Base-by-base conservation (phyloP, 2,329 filamentous ascomycete species). In the Mollisia scopiformis region DNA sequence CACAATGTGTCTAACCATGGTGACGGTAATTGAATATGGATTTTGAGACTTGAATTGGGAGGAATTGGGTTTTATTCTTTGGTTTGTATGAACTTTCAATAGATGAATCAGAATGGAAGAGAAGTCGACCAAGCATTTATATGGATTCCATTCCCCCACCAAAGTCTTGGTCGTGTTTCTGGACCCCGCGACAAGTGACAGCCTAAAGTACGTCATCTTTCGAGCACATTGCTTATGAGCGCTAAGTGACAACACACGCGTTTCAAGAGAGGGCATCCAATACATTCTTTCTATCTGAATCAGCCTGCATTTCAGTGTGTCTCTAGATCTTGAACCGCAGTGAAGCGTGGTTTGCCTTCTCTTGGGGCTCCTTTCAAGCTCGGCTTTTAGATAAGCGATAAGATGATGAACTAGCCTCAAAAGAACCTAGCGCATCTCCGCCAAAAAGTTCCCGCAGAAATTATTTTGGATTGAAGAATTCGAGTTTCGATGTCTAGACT, bases 131-230 rank as follows among this genome's bases (percentile, higher is more conserved):
- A 16, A 7, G 37, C 37, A 10, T 23, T 43, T 6, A 6, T 14
- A 43, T 46, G 11, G 7, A 10, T 46, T 23, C 41, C 21, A 27
- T 16, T 25, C 27, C 23, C 41, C 6, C 13, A 10, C 25, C 21
- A 6, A 27, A 13, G 23, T 7, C 6, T 6, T 6, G 19, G 21
- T 13, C 30, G 37, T 51, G 47, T 11, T 27, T 27, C 43, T 50
- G 30, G 30, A 33, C 30, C 30, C 30, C 30, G 30, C 30, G 30
- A 33, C 39, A n/a, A n/a, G 54, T 50, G 56, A 62, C 61, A 62
- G 61, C 57, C 56, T 59, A 57, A 59, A 62, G 28, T 62, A 62
- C 60, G 60, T 62, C 60, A 62, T 62, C 52, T 14, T 6, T 11
- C 39, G 39, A 10, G n/a, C 7, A 19, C 8, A 6, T 41, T 41